phyloP scores from a whole-genome alignment of 2,329 filamentous ascomycete genomes.

The Sodiomyces alkalinus region DNA sequence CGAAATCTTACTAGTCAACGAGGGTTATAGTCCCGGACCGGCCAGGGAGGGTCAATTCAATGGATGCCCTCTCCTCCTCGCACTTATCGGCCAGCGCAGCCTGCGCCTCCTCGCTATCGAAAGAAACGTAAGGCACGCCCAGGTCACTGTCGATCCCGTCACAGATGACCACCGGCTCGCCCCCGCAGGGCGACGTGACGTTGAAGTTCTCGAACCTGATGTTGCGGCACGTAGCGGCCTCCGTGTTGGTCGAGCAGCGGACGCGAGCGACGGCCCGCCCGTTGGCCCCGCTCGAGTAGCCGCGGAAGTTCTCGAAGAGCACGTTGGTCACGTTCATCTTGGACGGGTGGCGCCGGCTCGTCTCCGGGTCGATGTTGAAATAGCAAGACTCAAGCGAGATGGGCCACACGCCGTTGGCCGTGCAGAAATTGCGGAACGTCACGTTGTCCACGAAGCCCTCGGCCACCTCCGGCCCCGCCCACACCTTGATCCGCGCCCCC shows the following conservation, averaged over 20 bases:
- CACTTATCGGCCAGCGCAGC: constrained; percentile 17
- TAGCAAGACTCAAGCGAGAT: constrained; percentile 35
- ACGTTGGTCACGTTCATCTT: constrained; percentile 39
- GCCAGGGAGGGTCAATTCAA: constrained; percentile 5
- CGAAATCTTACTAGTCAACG: too few relatives aligned
- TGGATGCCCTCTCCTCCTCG: constrained; percentile 12
- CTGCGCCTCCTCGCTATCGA: constrained; percentile 15
- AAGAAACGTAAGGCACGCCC: constrained; percentile 18
- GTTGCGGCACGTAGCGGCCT: constrained; percentile 37
- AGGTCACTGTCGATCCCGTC: constrained; percentile 26
- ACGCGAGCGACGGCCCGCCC: constrained; percentile 35
- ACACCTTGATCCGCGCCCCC: constrained; percentile 50
- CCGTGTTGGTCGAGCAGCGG: constrained; percentile 34
- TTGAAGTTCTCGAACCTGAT: constrained; percentile 40
- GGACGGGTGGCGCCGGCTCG: constrained; percentile 42
- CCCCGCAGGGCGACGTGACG: constrained; percentile 32
- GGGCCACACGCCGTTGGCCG: constrained; percentile 45
- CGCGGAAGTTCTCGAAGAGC: constrained; percentile 39
- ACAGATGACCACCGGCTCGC: constrained; percentile 29
- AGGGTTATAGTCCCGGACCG: constrained; percentile 3
- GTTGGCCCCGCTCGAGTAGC: constrained; percentile 37
- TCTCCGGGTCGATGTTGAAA: constrained; percentile 39
- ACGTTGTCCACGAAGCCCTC: constrained; percentile 43
- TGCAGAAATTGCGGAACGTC: constrained; percentile 40
- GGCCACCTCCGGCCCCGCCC: constrained; percentile 37